Evolutionary conservation across 352 stramenopile genomes (phyloP), one percentile per base, ranked within the genome.

Genomic region (Phytophthora quininea): DNA sequence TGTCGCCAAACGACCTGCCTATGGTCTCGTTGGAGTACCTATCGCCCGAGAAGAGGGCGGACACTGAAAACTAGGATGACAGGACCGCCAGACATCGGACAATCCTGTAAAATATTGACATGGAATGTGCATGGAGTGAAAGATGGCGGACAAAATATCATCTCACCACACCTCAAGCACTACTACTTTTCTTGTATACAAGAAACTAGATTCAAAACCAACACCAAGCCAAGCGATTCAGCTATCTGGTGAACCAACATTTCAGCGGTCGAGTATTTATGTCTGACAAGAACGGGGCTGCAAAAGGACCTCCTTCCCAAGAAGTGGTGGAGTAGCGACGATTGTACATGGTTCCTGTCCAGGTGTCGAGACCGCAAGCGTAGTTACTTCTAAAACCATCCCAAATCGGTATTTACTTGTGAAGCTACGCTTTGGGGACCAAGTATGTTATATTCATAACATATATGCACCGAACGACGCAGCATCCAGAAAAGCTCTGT

Each of bases 401-500:
- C 10, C 9, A 38, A 48, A 37, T 54, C 35, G 35, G 10, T 40
- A 40, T 40, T 40, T 40, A 40, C n/a, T 40, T 11, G 10, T 11
- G 10, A 40, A 10, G 35, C 5, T 40, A 10, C 35, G 5, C 5
- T n/a, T n/a, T 15, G 31, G 45, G 31, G n/a, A 30, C 12, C 4
- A 38, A 4, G 40, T 30, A 15, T 55, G 55, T 19, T 54, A 62
- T 24, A 54, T 62, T n/a, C 45, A 62, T 33, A 62, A 54, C 11
- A 54, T 62, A 10, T 62, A 62, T 7, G 55, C 46, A 4, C 45
- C 55, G 31, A 62, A 62, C 38, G 55, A 48, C 31, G 42, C 54
- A 38, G 45, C 38, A 3, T 15, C 55, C 11, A n/a, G 45, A 31
- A 51, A 30, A 9, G n/a, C 27, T 2, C 31, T 62, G 4, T 62